phyloP scores from a whole-genome alignment of 2,329 filamentous ascomycete species.

The Nemania abortiva region DNA sequence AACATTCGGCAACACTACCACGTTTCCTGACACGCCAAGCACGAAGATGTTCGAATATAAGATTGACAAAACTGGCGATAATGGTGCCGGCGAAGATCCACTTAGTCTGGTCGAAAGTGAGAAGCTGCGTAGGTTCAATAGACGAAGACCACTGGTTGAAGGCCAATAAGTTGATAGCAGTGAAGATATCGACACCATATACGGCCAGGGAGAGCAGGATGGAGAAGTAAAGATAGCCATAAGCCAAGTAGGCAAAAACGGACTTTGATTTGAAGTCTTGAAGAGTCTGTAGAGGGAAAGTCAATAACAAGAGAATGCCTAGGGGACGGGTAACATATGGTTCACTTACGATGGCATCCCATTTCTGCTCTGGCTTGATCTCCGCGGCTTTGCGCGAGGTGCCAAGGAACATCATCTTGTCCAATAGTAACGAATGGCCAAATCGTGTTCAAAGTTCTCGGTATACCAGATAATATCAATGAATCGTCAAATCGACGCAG shows the following conservation, averaged over 20 bases:
- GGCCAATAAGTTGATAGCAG: slow-evolving; percentile 87
- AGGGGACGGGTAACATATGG: not conserved
- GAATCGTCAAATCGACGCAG: slow-evolving; percentile 38
- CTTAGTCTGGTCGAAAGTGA: slow-evolving; percentile 83
- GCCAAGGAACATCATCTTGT: slow-evolving; percentile 72
- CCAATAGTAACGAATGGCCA: slow-evolving; percentile 23
- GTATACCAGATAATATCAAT: slow-evolving; percentile 23
- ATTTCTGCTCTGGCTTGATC: slow-evolving; percentile 86
- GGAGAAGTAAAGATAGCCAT: slow-evolving; percentile 85
- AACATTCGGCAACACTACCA: slow-evolving; percentile 90
- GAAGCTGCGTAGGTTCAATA: slow-evolving; percentile 76
- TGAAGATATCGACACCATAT: slow-evolving; percentile 92
- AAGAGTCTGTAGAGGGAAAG: slow-evolving; percentile 55
- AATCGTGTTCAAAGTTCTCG: slow-evolving; percentile 21
- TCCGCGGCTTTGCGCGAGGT: slow-evolving; percentile 71
- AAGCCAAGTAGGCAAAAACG: slow-evolving; percentile 81
- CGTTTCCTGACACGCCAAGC: slow-evolving; percentile 84
- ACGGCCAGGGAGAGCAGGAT: slow-evolving; percentile 83
- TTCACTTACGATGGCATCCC: slow-evolving; percentile 86
- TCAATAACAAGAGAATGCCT: slow-evolving; percentile 2
- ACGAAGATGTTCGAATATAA: slow-evolving; percentile 82
- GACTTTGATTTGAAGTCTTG: slow-evolving; percentile 87
- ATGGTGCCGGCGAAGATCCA: slow-evolving; percentile 97
- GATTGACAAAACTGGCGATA: slow-evolving; percentile 86
- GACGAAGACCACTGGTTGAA: slow-evolving; percentile 91